These are phyloP conservation scores for Mortierella sp. DNA, from an alignment of 371 early-diverging fungal genomes.

Conservation along the genomic window DNA sequence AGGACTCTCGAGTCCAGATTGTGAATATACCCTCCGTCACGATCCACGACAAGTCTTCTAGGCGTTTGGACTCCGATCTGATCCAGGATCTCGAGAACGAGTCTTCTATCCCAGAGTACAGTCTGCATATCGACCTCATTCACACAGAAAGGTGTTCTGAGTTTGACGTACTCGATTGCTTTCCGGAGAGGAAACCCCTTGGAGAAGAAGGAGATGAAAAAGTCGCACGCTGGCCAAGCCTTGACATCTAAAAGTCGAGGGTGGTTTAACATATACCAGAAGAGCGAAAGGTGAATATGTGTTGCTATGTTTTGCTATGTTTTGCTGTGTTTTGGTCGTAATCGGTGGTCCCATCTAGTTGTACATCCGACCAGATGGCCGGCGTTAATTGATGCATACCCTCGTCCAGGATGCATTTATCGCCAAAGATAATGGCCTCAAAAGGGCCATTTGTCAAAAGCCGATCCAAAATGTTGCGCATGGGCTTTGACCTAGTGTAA, in stretches of 20 bases:
- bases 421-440: slow-evolving; percentile 93
- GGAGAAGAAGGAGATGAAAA: slow-evolving; percentile 97
- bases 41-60: slow-evolving; percentile 76
- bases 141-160: slow-evolving; percentile 88
- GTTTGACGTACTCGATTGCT: slow-evolving; percentile 89
- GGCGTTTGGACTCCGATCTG: slow-evolving; percentile 91
- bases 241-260: slow-evolving; percentile 70
- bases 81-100: slow-evolving; percentile 89
- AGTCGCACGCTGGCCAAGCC: slow-evolving; percentile 97
- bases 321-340: too few relatives aligned
- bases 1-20: slow-evolving; percentile 63
- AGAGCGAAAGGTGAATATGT: too few relatives aligned
- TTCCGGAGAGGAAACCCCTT: slow-evolving; percentile 95
- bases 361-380: background rate
- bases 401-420: slow-evolving; percentile 97
- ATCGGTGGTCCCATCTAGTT: too few relatives aligned
- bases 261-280: too few relatives aligned
- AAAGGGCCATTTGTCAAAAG: slow-evolving; percentile 82
- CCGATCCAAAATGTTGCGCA: slow-evolving; percentile 93
- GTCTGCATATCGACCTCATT: slow-evolving; percentile 95
- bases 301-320: too few relatives aligned
- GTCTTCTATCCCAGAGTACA: slow-evolving; percentile 91
- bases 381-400: too few relatives aligned
- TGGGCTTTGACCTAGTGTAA: slow-evolving; percentile 93
- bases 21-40: slow-evolving; percentile 84